Base-by-base conservation (phyloP, 495 filamentous ascomycete genomes). In the Tuber aestivum region DNA sequence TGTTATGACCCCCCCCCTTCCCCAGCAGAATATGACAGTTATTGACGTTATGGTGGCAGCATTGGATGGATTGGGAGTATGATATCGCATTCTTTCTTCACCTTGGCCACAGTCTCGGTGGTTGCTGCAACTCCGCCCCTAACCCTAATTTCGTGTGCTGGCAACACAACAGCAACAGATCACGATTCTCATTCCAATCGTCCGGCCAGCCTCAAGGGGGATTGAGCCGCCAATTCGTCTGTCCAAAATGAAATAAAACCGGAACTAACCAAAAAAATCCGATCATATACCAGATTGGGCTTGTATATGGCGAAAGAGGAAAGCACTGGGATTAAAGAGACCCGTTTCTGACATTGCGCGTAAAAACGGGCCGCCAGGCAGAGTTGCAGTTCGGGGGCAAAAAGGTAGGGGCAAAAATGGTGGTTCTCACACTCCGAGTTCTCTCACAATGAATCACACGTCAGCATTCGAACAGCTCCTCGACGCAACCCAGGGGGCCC, bases 141-240 rank as follows among this genome's bases (percentile, higher is more conserved):
- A 35, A 65, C 56, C 56, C 56, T 65, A 35, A 65, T 65, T 65
- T 18, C 35, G 56, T 65, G 56, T 65, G 56, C 56, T 65, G 56
- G 56, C 56, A 65, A 16, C 56, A 65, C 56, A 32, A 65, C 56
- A 65, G 27, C 56, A 65, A 65, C 56, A 35, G 56, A 65, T 65
- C 56, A 65, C 56, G 56, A 65, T 65, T 65, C 35, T 32, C 27
- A 35, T 35, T 35, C 56, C 56, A 65, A 65, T 65, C 56, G 56
- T 4, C 35, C 56, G 35, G 56, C 18, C 56, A 35, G 32, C 27
- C 27, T 65, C 27, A 27, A 27, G 27, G 20, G 27, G 4, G 5
- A 35, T 14, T 14, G 56, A 35, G 27, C 56, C 14, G 56, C 56
- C 4, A 65, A 65, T 65, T 65, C 4, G 56, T 18, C 56, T 65